Base-by-base conservation (phyloP, 1,139 yeast genomes). In the Candida albicans region DNA sequence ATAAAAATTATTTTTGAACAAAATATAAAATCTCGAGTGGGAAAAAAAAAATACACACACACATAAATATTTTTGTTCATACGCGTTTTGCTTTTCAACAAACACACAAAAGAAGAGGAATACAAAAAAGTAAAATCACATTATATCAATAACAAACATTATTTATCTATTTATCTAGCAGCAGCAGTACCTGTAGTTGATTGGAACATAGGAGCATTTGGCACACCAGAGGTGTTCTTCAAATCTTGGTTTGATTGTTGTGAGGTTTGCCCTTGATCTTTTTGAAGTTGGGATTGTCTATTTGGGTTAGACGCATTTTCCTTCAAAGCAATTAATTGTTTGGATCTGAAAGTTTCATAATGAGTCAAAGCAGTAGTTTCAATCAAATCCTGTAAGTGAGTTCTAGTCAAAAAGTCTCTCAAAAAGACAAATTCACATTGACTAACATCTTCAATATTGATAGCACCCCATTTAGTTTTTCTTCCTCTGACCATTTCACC, bases 351-450 rank as follows among this genome's bases (percentile, higher is more conserved):
- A 45, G 84, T 77, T 72, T 93, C 99, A 67, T 93, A 93, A 65
- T 93, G 99, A 46, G 84, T 79, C 56, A 83, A 77, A 5, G 96
- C 74, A 4, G 99, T 93, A 13, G 96, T 83, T 65, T 93, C 99
- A 60, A 93, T 93, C 64, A 93, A 81, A 65, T 93, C 99, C 67
- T 90, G 98, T 59, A 93, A 76, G 65, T 93, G 97, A 26, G 98
- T 91, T 70, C 97, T 83, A 43, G 96, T 88, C 62, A 93, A 79
- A 67, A 93, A 93, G 65, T 90, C 96, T 67, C 98, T 81, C 62
- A 93, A 80, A 58, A 88, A 89, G 40, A 89, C 87, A 73, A 93
- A 93, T 70, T 93, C 99, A 69, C 97, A 90, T 66, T 93, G 98
- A 49, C 83, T 81, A 46, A 89, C 91, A 67, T 93, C 96, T 68